A percentile compares a stretch with the other conserved stretches of the same genome.
phyloP scores from a whole-genome alignment of 2,329 filamentous ascomycete species.

The Neopestalotiopsis sp. region DNA sequence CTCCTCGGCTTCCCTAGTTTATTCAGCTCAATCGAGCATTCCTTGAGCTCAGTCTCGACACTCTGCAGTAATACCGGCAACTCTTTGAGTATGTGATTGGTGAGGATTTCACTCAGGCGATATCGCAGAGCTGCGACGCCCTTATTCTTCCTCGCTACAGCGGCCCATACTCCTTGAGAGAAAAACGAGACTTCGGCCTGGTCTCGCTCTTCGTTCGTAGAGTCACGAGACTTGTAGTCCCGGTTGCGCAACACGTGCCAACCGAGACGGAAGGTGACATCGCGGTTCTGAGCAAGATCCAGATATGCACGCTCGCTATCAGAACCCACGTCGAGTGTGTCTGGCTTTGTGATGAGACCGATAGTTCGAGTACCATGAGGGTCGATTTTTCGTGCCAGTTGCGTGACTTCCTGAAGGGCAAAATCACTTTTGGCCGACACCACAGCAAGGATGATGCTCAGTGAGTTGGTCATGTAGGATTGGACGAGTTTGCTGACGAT shows the following conservation, averaged over 20 bases:
- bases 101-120: slow-evolving; percentile 32
- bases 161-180: slow-evolving; percentile 22
- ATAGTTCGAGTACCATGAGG: slow-evolving; percentile 48
- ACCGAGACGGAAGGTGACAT: slow-evolving; percentile 52
- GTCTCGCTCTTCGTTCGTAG: slow-evolving; percentile 24
- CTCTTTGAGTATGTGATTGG: slow-evolving; percentile 37
- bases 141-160: slow-evolving; percentile 24
- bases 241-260: slow-evolving; percentile 57
- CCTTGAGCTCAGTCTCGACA: slow-evolving; percentile 32
- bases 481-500: slow-evolving; percentile 52
- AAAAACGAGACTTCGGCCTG: slow-evolving; percentile 24
- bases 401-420: slow-evolving; percentile 61
- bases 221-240: slow-evolving; percentile 23
- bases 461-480: slow-evolving; percentile 59
- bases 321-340: slow-evolving; percentile 39
- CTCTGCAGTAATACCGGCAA: slow-evolving; percentile 38
- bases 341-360: slow-evolving; percentile 55
- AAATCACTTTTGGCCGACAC: slow-evolving; percentile 60
- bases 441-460: slow-evolving; percentile 65
- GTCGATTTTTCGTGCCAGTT: slow-evolving; percentile 44
- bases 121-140: slow-evolving; percentile 27
- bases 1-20: slow-evolving; percentile 31
- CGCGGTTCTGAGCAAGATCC: slow-evolving; percentile 47
- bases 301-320: slow-evolving; percentile 46
- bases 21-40: slow-evolving; percentile 29